A percentile compares a stretch with the other conserved stretches of the same genome.
Evolutionary conservation across 1,284 basidiomycete genomes (phyloP).

Genomic region (Ustilago shanxiensis): DNA sequence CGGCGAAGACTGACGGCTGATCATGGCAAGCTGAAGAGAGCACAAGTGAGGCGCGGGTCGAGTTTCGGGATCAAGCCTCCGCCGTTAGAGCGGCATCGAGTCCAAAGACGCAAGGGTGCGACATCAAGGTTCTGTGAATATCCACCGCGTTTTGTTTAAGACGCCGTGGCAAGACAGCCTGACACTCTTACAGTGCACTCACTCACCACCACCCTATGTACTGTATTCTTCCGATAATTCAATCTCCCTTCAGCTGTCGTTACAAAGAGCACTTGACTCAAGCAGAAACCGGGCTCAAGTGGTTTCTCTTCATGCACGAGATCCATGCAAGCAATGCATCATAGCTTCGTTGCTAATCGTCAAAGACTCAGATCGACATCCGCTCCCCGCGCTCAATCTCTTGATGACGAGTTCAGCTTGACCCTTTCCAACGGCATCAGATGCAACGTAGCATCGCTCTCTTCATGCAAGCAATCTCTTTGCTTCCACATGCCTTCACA

Average conservation of each 20-base stretch:
- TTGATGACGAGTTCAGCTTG: not conserved
- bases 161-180: constrained; percentile 12
- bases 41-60: constrained; percentile 6
- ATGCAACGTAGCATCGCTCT: no score
- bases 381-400: constrained; percentile 5
- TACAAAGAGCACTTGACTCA: not conserved
- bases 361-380: constrained; percentile 14
- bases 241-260: not conserved
- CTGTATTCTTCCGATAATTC: not conserved
- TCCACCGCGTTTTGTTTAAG: constrained; percentile 18
- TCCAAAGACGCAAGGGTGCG: constrained; percentile 10
- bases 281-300: not conserved
- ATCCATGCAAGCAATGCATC: not conserved
- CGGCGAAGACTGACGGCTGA: no score
- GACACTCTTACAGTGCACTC: not conserved
- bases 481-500: not conserved
- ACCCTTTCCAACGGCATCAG: constrained; percentile 11
- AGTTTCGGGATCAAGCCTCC: constrained; percentile 8
- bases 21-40: no score
- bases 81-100: not conserved
- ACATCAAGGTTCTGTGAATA: constrained; percentile 45
- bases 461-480: constrained; percentile 1
- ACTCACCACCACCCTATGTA: not conserved
- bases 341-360: no score
- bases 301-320: not conserved